These are phyloP conservation scores for Yarrowia bubula DNA, from an alignment of 805 yeast genomes.

Conservation along the genomic window DNA sequence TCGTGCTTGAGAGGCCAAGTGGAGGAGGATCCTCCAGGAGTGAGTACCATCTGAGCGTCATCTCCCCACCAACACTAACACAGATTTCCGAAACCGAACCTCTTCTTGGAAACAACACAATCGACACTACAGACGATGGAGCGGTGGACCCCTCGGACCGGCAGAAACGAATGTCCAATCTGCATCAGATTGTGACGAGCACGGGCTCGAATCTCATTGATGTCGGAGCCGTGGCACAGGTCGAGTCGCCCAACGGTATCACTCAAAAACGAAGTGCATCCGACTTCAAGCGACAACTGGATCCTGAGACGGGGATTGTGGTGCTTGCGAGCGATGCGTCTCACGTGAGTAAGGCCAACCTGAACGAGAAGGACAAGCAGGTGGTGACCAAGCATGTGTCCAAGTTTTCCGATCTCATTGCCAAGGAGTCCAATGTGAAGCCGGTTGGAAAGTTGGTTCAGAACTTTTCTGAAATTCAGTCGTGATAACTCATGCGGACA, in stretches of 20 bases:
- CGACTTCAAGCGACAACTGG: slow-evolving; percentile 21
- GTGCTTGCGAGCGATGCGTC: neutral
- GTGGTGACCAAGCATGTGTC: slow-evolving; percentile 8
- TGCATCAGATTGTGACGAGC: slow-evolving; percentile 25
- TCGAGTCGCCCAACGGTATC: slow-evolving; percentile 16
- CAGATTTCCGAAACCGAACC: slow-evolving; percentile 25
- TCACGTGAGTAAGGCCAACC: neutral
- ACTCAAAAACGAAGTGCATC: slow-evolving; percentile 19
- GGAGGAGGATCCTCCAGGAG: slow-evolving; percentile 26
- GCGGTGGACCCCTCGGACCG: slow-evolving; percentile 20
- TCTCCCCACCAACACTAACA: neutral
- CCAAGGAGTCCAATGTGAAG: slow-evolving; percentile 16
- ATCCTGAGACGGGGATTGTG: neutral
- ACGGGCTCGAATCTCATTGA: slow-evolving; percentile 23
- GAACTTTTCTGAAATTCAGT: slow-evolving; percentile 20
- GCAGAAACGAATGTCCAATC: slow-evolving; percentile 15
- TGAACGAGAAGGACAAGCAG: slow-evolving; percentile 13
- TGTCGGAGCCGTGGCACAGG: slow-evolving; percentile 17
- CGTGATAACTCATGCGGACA: neutral
- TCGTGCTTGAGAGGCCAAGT: slow-evolving; percentile 23
- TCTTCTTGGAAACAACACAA: slow-evolving; percentile 23
- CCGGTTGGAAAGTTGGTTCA: slow-evolving; percentile 17
- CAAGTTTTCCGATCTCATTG: neutral
- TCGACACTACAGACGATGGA: slow-evolving; percentile 5
- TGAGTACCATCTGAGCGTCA: neutral